These are phyloP conservation scores for Clarireedia homoeocarpa DNA, from an alignment of 2,329 filamentous ascomycete genomes.

Conservation along the genomic window DNA sequence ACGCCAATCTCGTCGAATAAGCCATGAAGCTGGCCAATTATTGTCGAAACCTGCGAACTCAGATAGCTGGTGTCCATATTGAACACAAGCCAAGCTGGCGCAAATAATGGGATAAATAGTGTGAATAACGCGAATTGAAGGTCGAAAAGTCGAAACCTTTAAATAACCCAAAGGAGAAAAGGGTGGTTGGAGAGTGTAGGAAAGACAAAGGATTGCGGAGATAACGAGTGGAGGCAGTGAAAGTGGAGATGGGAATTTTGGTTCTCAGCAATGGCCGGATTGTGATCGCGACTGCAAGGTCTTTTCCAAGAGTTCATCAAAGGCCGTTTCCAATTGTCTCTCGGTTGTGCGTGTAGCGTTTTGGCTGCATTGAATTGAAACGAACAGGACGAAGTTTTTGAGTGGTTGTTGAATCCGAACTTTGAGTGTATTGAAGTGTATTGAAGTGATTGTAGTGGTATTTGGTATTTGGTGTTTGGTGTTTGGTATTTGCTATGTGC, in stretches of 20 bases:
- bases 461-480: no score
- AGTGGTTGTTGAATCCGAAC: not conserved
- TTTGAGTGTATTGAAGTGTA: not conserved
- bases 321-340: not conserved
- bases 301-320: not conserved
- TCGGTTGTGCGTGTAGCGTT: not conserved
- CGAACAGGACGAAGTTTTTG: not conserved
- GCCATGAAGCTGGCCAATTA: conserved; percentile 86
- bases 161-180: conserved; percentile 3
- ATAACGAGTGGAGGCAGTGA: conserved; percentile 1
- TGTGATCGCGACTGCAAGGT: not conserved
- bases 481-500: no score
- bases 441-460: no score
- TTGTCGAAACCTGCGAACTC: conserved; percentile 89
- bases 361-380: not conserved
- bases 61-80: conserved; percentile 86
- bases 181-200: not conserved
- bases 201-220: not conserved
- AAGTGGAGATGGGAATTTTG: not conserved
- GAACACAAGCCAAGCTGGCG: conserved; percentile 3
- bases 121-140: not conserved
- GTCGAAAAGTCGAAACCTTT: not conserved
- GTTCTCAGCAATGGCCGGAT: not conserved
- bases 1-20: conserved; percentile 98
- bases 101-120: not conserved